Percentiles rank a stretch among this genome's conserved stretches.
These are phyloP conservation scores for Clarkia xantiana DNA, from an alignment of 345 rosid genomes.

Conservation along the genomic window DNA sequence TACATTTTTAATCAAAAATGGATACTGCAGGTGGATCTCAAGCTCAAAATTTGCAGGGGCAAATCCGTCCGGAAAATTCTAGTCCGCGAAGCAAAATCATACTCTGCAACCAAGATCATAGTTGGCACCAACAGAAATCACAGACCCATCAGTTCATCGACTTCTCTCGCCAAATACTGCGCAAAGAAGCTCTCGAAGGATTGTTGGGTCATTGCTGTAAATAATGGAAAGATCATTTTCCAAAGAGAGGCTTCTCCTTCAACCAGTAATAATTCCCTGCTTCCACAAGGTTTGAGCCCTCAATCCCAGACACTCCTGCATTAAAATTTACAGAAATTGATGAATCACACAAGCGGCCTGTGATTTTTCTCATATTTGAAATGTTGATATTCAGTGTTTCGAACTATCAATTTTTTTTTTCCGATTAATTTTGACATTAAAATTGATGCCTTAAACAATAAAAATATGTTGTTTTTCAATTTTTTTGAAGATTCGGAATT, in stretches of 20 bases:
- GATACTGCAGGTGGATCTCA: constrained; percentile 68
- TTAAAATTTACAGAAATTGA: no score
- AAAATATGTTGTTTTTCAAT: no score
- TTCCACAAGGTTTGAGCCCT: constrained; percentile 25
- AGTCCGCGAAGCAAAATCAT: constrained; percentile 68
- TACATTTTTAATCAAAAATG: background rate
- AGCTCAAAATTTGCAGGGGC: constrained; percentile 85
- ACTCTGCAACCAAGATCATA: constrained; percentile 42
- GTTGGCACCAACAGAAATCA: constrained; percentile 44
- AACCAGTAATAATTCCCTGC: constrained; percentile 4
- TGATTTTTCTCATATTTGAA: no score
- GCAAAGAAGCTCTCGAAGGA: constrained; percentile 51
- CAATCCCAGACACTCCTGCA: no score
- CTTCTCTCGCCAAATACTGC: constrained; percentile 73
- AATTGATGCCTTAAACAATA: no score
- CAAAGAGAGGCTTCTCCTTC: constrained; percentile 45
- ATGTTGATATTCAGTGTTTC: no score
- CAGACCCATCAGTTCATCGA: constrained; percentile 43
- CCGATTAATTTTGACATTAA: no score
- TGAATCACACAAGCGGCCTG: no score
- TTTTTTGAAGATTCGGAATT: background rate
- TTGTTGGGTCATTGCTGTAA: constrained; percentile 55
- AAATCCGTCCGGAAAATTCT: constrained; percentile 42
- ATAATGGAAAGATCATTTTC: constrained; percentile 57
- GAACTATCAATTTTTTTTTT: no score